Percentiles rank a stretch among this genome's conserved stretches.
Evolutionary conservation across 2,329 filamentous ascomycete genomes (phyloP).

Genomic region (Tolypocladium nubicola): DNA sequence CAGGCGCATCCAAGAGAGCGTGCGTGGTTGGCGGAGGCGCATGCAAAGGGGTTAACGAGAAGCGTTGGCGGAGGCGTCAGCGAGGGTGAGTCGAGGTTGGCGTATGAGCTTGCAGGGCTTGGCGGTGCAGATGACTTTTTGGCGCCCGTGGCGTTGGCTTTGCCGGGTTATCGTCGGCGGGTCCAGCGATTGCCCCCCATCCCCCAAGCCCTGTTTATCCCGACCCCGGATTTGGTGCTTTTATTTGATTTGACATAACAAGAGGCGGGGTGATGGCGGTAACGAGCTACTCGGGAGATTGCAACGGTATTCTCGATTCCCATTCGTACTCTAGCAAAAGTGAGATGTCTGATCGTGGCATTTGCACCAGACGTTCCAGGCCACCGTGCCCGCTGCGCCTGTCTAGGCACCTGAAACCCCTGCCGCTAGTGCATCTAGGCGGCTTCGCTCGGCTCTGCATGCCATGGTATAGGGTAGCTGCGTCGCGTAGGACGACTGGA

Average conservation of each 20-base stretch:
- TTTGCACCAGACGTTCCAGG: not conserved
- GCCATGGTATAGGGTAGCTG: not conserved
- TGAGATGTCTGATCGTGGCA: not conserved
- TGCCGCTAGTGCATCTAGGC: not conserved
- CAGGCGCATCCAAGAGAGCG: not conserved
- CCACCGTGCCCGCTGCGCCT: not conserved
- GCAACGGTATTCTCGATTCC: not conserved
- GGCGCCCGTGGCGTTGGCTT: not conserved
- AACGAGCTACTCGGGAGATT: not conserved
- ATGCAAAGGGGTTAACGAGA: not conserved
- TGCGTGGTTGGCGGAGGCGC: not conserved
- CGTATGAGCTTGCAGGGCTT: not conserved
- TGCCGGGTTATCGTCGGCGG: conserved; percentile 1
- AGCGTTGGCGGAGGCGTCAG: not conserved
- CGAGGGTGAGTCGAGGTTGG: not conserved
- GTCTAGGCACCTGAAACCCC: not conserved
- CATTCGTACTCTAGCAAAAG: not conserved
- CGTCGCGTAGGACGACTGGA: no score
- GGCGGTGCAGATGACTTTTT: not conserved
- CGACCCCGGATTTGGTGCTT: not conserved
- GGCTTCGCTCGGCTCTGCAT: not conserved
- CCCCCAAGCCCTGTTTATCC: not conserved
- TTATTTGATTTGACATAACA: not conserved
- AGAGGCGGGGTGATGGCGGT: not conserved
- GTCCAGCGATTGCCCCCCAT: not conserved